Conservation (phyloP, 225 moss, liverwort and hornwort species). For the Pseudoscleropodium purum region DNA sequence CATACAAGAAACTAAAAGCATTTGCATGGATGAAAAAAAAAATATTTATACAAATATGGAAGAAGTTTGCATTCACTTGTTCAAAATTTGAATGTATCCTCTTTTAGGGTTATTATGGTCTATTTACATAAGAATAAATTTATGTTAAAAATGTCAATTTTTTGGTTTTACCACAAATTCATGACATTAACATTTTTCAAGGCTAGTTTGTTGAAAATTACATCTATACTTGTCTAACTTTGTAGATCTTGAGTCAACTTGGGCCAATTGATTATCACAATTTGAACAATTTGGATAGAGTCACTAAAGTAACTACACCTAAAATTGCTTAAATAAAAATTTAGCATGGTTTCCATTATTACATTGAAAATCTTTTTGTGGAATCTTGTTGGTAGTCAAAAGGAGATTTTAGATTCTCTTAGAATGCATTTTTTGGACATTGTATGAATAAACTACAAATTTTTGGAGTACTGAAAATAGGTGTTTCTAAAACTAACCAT, state of each 20-base stretch:
- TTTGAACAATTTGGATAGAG: not conserved
- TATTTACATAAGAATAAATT: no score
- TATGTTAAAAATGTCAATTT: not conserved
- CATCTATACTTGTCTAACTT: accelerated
- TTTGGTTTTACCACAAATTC: accelerated
- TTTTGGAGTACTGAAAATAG: not conserved
- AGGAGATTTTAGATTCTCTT: accelerated
- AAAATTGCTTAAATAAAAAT: not conserved
- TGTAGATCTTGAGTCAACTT: accelerated
- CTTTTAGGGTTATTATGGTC: accelerated
- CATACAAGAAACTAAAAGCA: no score
- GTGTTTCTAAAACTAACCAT: not conserved
- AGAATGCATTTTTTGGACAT: not conserved
- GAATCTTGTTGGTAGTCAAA: not conserved
- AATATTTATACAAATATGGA: not conserved
- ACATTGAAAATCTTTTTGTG: not conserved
- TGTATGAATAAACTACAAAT: not conserved
- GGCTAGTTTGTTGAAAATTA: accelerated
- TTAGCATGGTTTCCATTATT: no score
- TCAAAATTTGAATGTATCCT: not conserved
- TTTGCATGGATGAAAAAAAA: not conserved
- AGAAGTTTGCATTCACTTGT: not conserved
- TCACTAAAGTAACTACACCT: no score
- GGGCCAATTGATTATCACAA: not conserved
- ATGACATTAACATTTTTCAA: not conserved